phyloP scores from a whole-genome alignment of 1,284 basidiomycete species.

The Fomitopsis pinicola region DNA sequence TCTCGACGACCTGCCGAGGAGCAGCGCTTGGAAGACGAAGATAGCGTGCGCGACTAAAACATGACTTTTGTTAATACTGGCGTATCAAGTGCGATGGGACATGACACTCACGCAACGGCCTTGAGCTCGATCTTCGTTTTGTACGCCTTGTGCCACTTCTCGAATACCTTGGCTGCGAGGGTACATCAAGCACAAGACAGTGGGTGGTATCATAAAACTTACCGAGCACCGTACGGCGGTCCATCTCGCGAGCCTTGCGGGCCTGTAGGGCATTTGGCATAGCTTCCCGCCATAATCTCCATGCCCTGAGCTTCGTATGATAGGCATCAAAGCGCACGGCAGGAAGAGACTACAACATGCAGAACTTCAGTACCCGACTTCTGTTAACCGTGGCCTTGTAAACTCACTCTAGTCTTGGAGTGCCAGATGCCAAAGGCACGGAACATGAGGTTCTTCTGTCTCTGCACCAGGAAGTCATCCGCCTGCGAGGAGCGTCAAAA shows the following conservation, averaged over 20 bases:
- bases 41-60: constrained; percentile 57
- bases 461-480: constrained; percentile 51
- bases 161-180: constrained; percentile 49
- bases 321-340: constrained; percentile 69
- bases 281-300: constrained; percentile 59
- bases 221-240: constrained; percentile 57
- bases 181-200: constrained; percentile 13
- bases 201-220: constrained; percentile 21
- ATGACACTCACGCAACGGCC: constrained; percentile 68
- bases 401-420: constrained; percentile 61
- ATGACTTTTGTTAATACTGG: constrained; percentile 13
- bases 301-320: constrained; percentile 54
- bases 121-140: constrained; percentile 69
- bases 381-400: background rate
- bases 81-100: background rate
- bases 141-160: constrained; percentile 62
- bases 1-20: constrained; percentile 18
- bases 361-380: no score
- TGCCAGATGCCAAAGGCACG: constrained; percentile 70
- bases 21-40: constrained; percentile 57
- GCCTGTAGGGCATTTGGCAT: constrained; percentile 66
- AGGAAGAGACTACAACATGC: constrained; percentile 53
- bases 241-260: constrained; percentile 58
- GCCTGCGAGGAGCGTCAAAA: constrained; percentile 41
- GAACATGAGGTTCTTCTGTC: constrained; percentile 55